phyloP scores from a whole-genome alignment of 2,329 filamentous ascomycete species.

The Fusarium sp. region DNA sequence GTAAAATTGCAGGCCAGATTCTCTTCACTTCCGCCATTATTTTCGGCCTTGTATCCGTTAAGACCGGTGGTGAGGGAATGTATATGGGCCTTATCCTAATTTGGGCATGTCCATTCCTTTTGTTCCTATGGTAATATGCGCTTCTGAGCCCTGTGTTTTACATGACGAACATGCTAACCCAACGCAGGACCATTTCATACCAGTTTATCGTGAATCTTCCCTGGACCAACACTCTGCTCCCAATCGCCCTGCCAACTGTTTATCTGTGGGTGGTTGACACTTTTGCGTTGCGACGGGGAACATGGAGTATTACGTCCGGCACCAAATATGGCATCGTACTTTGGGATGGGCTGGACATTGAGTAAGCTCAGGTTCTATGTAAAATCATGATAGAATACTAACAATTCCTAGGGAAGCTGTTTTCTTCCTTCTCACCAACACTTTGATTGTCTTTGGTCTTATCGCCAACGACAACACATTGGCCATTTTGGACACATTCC shows the following conservation, averaged over 20 bases:
- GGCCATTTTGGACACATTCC: constrained; percentile 73
- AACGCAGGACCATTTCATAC: constrained; percentile 71
- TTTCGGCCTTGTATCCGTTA: constrained; percentile 59
- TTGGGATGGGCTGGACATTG: constrained; percentile 75
- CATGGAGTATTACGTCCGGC: constrained; percentile 76
- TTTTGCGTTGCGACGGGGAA: constrained; percentile 73
- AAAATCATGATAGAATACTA: not conserved
- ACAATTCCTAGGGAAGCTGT: constrained; percentile 66
- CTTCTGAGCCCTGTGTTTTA: not conserved
- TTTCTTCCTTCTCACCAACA: constrained; percentile 79
- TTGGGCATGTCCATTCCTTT: constrained; percentile 75
- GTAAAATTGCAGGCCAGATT: constrained; percentile 62
- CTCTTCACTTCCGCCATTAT: constrained; percentile 59
- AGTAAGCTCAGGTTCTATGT: constrained; percentile 50
- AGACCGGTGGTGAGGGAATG: constrained; percentile 63
- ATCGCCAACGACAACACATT: constrained; percentile 77
- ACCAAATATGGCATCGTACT: constrained; percentile 75
- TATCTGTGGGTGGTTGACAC: constrained; percentile 82
- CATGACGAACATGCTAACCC: not conserved
- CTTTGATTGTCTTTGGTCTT: constrained; percentile 75
- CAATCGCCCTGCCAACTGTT: constrained; percentile 72
- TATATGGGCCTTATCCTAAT: constrained; percentile 77
- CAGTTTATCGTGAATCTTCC: constrained; percentile 73
- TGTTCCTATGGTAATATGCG: constrained; percentile 56
- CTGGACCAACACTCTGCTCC: constrained; percentile 65